Percentiles rank a stretch among this genome's conserved stretches.
Conservation (phyloP, 148 eudicot genomes). For the Tetragonia tetragonoides region DNA sequence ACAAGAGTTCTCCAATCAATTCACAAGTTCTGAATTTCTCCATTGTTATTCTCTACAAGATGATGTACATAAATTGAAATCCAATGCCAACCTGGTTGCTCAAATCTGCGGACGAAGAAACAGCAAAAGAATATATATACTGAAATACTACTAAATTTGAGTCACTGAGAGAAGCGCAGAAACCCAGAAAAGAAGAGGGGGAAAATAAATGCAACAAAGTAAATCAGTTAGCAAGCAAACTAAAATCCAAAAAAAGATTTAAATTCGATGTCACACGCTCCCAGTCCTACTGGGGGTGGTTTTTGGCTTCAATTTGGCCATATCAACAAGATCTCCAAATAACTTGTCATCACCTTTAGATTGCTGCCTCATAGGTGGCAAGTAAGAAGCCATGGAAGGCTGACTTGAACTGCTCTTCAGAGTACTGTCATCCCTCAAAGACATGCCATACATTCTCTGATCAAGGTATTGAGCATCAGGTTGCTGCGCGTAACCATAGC, state of each 20-base stretch:
- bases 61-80: conserved; percentile 27
- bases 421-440: conserved; percentile 50
- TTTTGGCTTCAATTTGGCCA: conserved; percentile 77
- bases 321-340: conserved; percentile 89
- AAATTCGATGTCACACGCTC: conserved; percentile 47
- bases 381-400: conserved; percentile 45
- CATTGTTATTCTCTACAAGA: conserved; percentile 25
- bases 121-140: conserved; percentile 28
- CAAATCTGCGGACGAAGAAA: conserved; percentile 16
- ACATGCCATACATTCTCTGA: conserved; percentile 72
- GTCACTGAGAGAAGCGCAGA: conserved; percentile 1
- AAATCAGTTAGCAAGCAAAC: conserved; percentile 16
- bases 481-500: conserved; percentile 56
- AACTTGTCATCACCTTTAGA: conserved; percentile 76
- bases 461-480: conserved; percentile 58
- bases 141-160: conserved; percentile 8
- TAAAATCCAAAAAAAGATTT: conserved; percentile 3
- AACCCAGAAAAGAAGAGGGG: conserved; percentile 1
- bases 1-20: conserved; percentile 15
- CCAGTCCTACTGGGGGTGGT: conserved; percentile 59
- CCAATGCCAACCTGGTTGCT: conserved; percentile 18
- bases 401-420: conserved; percentile 40
- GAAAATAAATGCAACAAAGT: conserved; percentile 14
- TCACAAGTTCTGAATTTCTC: not conserved
- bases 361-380: conserved; percentile 66